These are phyloP conservation scores for Penicillium canariense DNA, from an alignment of 495 filamentous ascomycete genomes.

Conservation along the genomic window DNA sequence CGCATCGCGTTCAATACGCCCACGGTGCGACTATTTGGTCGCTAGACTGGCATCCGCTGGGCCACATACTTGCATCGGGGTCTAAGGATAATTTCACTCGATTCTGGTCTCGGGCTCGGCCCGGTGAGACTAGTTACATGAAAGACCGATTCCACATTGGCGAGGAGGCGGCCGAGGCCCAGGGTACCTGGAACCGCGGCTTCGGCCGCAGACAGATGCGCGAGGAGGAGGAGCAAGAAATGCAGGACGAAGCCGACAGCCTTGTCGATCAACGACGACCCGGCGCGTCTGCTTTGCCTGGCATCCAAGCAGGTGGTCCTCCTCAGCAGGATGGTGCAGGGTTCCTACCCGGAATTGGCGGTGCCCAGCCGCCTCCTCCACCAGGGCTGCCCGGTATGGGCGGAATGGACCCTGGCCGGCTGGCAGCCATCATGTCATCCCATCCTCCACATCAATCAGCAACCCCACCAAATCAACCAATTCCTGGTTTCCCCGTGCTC, in stretches of 20 bases:
- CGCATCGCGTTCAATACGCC: slow-evolving; percentile 78
- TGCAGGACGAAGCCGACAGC: slow-evolving; percentile 88
- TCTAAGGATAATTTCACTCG: slow-evolving; percentile 95
- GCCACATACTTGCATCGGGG: slow-evolving; percentile 96
- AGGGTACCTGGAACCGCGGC: slow-evolving; percentile 87
- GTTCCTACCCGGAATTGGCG: slow-evolving; percentile 47
- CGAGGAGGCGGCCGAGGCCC: slow-evolving; percentile 86
- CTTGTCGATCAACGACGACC: slow-evolving; percentile 88
- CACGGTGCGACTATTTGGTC: slow-evolving; percentile 96
- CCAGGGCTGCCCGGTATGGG: slow-evolving; percentile 51
- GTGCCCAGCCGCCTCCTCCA: slow-evolving; percentile 49
- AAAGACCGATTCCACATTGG: slow-evolving; percentile 94
- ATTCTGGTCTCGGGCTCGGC: slow-evolving; percentile 89
- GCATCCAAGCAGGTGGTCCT: slow-evolving; percentile 47
- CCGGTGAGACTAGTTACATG: slow-evolving; percentile 78
- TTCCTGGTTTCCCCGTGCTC: slow-evolving; percentile 45
- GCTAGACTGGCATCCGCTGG: slow-evolving; percentile 93
- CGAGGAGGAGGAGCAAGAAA: slow-evolving; percentile 88
- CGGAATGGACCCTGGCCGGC: slow-evolving; percentile 51
- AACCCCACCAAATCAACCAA: slow-evolving; percentile 26
- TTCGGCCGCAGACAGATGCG: slow-evolving; percentile 74
- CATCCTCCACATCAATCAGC: slow-evolving; percentile 38
- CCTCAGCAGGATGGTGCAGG: slow-evolving; percentile 36
- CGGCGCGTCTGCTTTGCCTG: slow-evolving; percentile 46
- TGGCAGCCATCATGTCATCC: slow-evolving; percentile 47